A percentile compares a stretch with the other conserved stretches of the same genome.
These are phyloP conservation scores for Tephrocybe sp. DNA, from an alignment of 768 basidiomycete species.

Conservation along the genomic window DNA sequence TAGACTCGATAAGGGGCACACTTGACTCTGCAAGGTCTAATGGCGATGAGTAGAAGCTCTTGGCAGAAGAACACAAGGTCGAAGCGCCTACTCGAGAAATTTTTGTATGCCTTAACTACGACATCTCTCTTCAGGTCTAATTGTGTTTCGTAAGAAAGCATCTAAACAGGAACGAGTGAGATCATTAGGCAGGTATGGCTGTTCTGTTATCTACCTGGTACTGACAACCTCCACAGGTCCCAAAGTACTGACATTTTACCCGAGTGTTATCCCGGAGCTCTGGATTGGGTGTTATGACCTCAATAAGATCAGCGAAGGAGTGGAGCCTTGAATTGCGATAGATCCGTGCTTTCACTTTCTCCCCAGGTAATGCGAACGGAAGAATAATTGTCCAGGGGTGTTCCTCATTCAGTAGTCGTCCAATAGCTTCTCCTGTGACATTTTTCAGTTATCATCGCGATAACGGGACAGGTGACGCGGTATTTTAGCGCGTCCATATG, in stretches of 20 bases:
- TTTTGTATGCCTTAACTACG: constrained; percentile 77
- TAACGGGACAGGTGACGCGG: background rate
- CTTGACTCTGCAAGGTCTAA: constrained; percentile 52
- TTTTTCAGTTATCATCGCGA: background rate
- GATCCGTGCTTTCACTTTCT: constrained; percentile 70
- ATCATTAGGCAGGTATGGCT: background rate
- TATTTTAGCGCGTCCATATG: background rate
- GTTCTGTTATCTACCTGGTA: constrained; percentile 62
- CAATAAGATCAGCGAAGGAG: constrained; percentile 74
- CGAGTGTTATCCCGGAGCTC: constrained; percentile 62
- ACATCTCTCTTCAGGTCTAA: constrained; percentile 85
- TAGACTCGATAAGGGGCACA: constrained; percentile 67
- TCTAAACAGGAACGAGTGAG: constrained; percentile 39
- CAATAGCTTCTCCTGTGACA: constrained; percentile 63
- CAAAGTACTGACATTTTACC: constrained; percentile 84
- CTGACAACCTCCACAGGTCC: constrained; percentile 88
- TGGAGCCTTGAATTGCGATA: constrained; percentile 69
- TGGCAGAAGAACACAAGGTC: constrained; percentile 10
- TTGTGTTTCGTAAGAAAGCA: constrained; percentile 86
- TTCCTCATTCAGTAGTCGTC: constrained; percentile 40
- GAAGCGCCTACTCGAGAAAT: constrained; percentile 54
- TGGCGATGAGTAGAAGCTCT: background rate
- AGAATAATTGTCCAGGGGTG: constrained; percentile 79
- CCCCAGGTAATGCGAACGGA: constrained; percentile 84
- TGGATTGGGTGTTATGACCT: constrained; percentile 59